Percentiles rank a stretch among this genome's conserved stretches.
Conservation (phyloP, 371 early-diverging fungal genomes). For the Lichtheimia ramosa region DNA sequence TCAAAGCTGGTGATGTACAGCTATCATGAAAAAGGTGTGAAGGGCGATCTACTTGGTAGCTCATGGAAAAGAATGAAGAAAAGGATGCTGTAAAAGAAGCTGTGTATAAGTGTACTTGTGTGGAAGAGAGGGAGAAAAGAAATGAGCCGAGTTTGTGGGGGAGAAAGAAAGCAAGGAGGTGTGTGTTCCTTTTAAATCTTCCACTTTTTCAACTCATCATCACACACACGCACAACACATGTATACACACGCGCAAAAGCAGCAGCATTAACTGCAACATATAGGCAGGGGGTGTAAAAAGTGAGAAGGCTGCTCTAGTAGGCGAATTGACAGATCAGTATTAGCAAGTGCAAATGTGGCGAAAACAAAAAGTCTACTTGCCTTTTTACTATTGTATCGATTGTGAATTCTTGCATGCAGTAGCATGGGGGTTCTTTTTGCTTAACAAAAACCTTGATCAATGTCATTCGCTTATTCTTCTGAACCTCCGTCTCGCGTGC, state of each 20-base stretch:
- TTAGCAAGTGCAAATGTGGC: too few species aligned
- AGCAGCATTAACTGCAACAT: neutral
- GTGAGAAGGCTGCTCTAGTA: neutral
- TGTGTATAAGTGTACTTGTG: neutral
- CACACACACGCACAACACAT: neutral
- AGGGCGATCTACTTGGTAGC: conserved; percentile 11
- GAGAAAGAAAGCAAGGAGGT: too few species aligned
- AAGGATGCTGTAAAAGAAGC: neutral
- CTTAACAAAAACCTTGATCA: too few species aligned
- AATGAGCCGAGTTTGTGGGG: neutral
- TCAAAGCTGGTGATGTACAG: conserved; percentile 1
- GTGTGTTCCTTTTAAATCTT: too few species aligned
- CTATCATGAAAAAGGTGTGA: conserved; percentile 2
- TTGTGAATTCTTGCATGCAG: too few species aligned
- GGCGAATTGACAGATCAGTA: neutral
- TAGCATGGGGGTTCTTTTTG: neutral
- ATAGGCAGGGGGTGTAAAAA: neutral
- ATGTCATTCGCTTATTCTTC: too few species aligned
- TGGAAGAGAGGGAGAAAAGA: neutral
- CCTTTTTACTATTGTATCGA: neutral
- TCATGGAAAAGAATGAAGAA: conserved; percentile 3
- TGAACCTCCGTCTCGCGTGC: neutral
- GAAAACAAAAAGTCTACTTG: neutral
- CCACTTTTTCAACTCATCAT: too few species aligned
- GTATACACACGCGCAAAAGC: conserved; percentile 2